Base-by-base conservation (phyloP, 2,329 filamentous ascomycete species). In the Fusarium solani-melongenae region DNA sequence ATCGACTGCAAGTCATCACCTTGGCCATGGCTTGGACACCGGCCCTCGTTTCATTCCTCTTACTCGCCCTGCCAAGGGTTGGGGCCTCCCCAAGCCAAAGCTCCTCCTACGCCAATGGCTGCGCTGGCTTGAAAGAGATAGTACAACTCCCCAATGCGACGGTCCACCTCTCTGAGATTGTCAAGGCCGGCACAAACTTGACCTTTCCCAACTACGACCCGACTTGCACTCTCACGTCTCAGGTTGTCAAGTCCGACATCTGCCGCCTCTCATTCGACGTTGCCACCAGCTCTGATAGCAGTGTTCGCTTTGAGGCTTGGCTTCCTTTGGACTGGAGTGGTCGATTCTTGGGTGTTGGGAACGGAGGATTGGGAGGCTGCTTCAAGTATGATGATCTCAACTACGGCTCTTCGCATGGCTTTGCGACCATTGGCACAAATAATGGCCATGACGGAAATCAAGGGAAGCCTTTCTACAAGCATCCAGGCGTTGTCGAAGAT, bases 351-450 rank as follows among this genome's bases (percentile, higher is more conserved):
- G 2, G 82, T 78, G 27, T 86, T 87, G 0, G 89, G 82, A 57
- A 92, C 91, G 2, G 88, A 88, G 77, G 92, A 89, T 64, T 92
- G 79, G 65, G 92, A 88, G 90, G 90, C 5, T 61, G 58, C 41
- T 36, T 61, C 39, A 61, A 61, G 17, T 61, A 51, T 22, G 41
- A 49, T 2, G 58, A 61, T 12, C 58, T 61, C 20, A 61, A 51
- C 17, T 61, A 61, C 31, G 58, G 58, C 2, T 33, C 58, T 27
- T 20, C 41, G 0, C 58, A 46, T 2, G 33, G 31, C 0, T 61
- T 61, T 8, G 58, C 58, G 9, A 61, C 58, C 1, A 44, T 61
- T 5, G 58, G 58, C 12, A 61, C 58, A 15, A 61, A 61, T 31
- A 61, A 61, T 86, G 60, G 60, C 33, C 60, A 62, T n/a, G 33